Evolutionary conservation across 495 filamentous ascomycete species (phyloP).

Genomic region (Cercophora samala): DNA sequence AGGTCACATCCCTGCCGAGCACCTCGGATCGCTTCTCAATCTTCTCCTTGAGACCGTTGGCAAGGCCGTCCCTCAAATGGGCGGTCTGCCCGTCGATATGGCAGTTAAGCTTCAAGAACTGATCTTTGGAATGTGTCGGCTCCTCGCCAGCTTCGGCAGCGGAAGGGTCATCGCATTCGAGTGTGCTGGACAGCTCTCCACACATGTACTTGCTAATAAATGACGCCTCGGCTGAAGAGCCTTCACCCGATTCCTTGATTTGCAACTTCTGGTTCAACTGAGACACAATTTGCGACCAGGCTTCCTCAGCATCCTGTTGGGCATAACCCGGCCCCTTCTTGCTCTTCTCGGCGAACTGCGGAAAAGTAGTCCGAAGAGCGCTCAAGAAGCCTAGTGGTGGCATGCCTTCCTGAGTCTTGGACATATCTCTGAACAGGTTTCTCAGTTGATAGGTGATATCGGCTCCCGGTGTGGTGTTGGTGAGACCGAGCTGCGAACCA

Average conservation of each 20-base stretch:
- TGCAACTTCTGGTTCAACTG: slow-evolving; percentile 78
- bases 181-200: slow-evolving; percentile 69
- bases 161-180: slow-evolving; percentile 78
- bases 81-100: slow-evolving; percentile 85
- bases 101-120: slow-evolving; percentile 91
- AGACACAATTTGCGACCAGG: slow-evolving; percentile 93
- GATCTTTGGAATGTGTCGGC: slow-evolving; percentile 60
- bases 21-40: slow-evolving; percentile 82
- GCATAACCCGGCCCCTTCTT: slow-evolving; percentile 80
- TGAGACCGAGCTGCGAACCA: not conserved
- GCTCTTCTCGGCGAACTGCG: slow-evolving; percentile 89
- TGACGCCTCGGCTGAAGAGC: slow-evolving; percentile 51
- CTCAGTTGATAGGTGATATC: slow-evolving; percentile 80
- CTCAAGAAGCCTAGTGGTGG: slow-evolving; percentile 81
- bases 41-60: slow-evolving; percentile 77
- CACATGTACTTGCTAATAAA: slow-evolving; percentile 90
- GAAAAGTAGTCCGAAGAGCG: slow-evolving; percentile 73
- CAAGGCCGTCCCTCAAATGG: slow-evolving; percentile 82
- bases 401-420: slow-evolving; percentile 83
- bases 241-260: slow-evolving; percentile 46
- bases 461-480: slow-evolving; percentile 35
- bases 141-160: slow-evolving; percentile 75
- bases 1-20: slow-evolving; percentile 72
- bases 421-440: slow-evolving; percentile 91
- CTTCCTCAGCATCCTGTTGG: slow-evolving; percentile 97